Conservation (phyloP, 176 grass and related monocot genomes). For the Tuctoria greenei region DNA sequence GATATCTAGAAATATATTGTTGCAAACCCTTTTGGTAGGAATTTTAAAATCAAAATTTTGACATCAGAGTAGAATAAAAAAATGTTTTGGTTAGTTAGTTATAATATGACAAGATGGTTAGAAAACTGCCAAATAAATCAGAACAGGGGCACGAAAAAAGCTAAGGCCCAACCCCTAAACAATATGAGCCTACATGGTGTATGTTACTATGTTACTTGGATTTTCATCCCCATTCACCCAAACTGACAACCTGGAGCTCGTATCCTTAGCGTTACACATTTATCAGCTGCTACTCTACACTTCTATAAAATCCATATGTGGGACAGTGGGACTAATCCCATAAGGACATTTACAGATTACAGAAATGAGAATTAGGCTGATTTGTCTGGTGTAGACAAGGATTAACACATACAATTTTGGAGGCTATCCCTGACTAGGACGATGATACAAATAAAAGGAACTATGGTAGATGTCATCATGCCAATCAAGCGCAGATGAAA, state of each 20-base stretch:
- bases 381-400: not conserved
- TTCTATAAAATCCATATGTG: not conserved
- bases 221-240: not conserved
- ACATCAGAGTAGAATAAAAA: not conserved
- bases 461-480: not conserved
- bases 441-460: conserved; percentile 6
- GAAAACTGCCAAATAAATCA: not conserved
- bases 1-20: not conserved
- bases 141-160: not conserved
- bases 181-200: not conserved
- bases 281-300: not conserved
- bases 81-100: not conserved
- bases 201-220: not conserved
- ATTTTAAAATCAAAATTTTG: not conserved
- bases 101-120: not conserved
- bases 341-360: not conserved
- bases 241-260: not conserved
- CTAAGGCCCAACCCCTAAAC: not conserved
- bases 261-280: not conserved
- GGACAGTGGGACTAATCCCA: not conserved
- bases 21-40: not conserved
- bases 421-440: not conserved
- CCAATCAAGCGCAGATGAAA: conserved; percentile 2
- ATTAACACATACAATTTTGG: not conserved
- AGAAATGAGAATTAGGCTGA: not conserved